phyloP scores from a whole-genome alignment of 106 monocot genomes.

The Agapanthus africanus region DNA sequence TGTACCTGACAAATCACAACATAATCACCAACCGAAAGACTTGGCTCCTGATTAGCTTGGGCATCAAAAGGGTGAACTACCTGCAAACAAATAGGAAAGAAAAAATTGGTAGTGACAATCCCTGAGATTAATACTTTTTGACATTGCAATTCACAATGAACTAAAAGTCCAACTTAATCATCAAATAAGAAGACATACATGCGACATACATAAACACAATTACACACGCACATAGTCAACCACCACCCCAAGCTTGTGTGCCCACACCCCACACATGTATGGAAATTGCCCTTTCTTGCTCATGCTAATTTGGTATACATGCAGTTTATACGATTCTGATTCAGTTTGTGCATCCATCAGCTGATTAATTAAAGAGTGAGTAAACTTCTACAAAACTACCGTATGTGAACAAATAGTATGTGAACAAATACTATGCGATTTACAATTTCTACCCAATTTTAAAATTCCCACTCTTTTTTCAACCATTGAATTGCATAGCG shows the following conservation, averaged over 20 bases:
- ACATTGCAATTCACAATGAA: not conserved
- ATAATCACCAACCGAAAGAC: slow-evolving; percentile 67
- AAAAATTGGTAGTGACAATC: slow-evolving; percentile 1
- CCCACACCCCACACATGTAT: not conserved
- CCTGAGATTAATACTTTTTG: no score
- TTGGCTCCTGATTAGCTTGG: slow-evolving; percentile 75
- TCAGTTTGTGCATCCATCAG: no score
- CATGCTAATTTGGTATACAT: not conserved
- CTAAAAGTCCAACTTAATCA: not conserved
- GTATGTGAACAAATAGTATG: no score
- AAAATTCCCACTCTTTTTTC: no score
- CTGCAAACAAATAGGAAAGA: slow-evolving; percentile 25
- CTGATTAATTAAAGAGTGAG: no score
- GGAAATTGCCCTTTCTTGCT: not conserved
- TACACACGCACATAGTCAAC: not conserved
- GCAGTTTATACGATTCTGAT: not conserved
- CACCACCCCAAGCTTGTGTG: not conserved
- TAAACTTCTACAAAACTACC: no score
- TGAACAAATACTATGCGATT: no score
- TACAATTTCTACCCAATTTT: no score
- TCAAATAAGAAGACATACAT: not conserved
- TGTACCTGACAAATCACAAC: slow-evolving; percentile 84
- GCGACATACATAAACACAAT: not conserved
- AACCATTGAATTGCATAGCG: no score
- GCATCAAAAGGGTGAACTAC: slow-evolving; percentile 95